A percentile compares a stretch with the other conserved stretches of the same genome.
Evolutionary conservation across 2,329 filamentous ascomycete species (phyloP).

Genomic region (Diaporthe destruens): DNA sequence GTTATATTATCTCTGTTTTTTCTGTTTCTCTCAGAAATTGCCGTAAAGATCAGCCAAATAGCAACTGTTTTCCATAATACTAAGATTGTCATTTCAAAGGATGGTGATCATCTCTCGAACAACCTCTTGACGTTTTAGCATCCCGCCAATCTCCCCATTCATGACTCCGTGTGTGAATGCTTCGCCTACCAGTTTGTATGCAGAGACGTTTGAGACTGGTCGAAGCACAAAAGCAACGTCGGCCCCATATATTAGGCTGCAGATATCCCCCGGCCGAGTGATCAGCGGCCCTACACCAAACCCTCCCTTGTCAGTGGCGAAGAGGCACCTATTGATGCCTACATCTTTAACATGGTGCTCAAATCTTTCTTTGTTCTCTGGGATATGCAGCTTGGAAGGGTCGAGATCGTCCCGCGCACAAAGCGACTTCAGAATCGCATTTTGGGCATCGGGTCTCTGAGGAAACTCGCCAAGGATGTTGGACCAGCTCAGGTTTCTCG

Average conservation of each 20-base stretch:
- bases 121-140: not conserved
- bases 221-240: constrained; percentile 6
- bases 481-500: constrained; percentile 12
- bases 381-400: not conserved
- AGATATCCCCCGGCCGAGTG: not conserved
- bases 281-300: constrained; percentile 6
- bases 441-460: not conserved
- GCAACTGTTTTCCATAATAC: no score
- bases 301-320: not conserved
- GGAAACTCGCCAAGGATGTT: constrained; percentile 12
- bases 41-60: no score
- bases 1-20: no score
- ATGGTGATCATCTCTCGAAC: not conserved
- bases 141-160: constrained; percentile 12
- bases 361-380: constrained; percentile 9
- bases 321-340: constrained; percentile 5
- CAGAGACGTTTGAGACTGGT: not conserved
- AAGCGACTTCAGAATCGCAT: not conserved
- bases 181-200: constrained; percentile 10
- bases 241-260: not conserved
- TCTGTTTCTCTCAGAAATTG: no score
- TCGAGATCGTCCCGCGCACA: constrained; percentile 8
- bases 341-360: constrained; percentile 14
- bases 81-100: no score
- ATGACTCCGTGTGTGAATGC: constrained; percentile 12